Base-by-base conservation (phyloP, 2,329 filamentous ascomycete genomes). In the Aureobasidium sp. region DNA sequence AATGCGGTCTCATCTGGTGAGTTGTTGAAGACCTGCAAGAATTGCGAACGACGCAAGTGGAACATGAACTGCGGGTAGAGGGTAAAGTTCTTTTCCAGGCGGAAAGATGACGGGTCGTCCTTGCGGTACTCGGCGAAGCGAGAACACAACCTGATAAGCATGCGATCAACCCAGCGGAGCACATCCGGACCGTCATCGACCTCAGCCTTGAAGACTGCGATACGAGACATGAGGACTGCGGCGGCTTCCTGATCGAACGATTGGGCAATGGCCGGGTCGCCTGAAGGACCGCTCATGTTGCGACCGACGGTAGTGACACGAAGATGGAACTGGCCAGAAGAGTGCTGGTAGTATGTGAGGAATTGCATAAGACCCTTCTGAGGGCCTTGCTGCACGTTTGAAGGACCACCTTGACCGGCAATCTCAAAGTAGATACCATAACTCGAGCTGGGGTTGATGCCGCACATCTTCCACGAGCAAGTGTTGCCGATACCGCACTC, bases 1-100 rank as follows among this genome's bases (percentile, higher is more conserved):
- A 99, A 99, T n/a, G 94, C 94, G 25, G 94, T 99, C 76, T 99
- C 94, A 69, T 99, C 94, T 8, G 94, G 94, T 0, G 93, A 97
- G 75, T 97, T 99, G 80, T 99, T 99, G 83, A 99, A 99, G 61
- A 99, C 92, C 71, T 99, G 94, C 65, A 99, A 76, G 79, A 99
- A 99, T 74, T 97, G 94, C 75, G 91, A 96, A 74, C 94, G 85
- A 68, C 94, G 88, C 63, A 99, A 82, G 74, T 99, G 94, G 81
- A 99, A 99, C 94, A 99, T 99, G 77, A 99, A 99, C 73, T 99
- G 94, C 27, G 94, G 94, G 71, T 99, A 99, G 17, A 99, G 82
- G 0, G 93, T 97, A 71, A 99, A 99, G 79, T 99, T 99, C 84
- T 96, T 96, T 75, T 99, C 94, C 64, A 96, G 77, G 37, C 91